Evolutionary conservation across 2,329 filamentous ascomycete genomes (phyloP).

Genomic region (Chrysoporthe deuterocubensis): DNA sequence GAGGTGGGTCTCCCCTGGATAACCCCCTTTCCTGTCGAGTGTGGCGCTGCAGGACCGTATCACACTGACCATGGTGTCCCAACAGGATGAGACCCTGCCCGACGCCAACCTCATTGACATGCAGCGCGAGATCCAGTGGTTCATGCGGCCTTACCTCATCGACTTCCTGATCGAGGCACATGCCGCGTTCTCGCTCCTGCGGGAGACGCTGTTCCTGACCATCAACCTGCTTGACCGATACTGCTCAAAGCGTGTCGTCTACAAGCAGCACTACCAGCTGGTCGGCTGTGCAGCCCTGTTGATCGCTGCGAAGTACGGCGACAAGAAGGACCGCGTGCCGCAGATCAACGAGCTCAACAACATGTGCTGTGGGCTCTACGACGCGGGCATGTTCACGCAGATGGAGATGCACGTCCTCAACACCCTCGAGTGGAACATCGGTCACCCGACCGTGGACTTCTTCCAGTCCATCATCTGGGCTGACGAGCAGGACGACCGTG

Average conservation of each 20-base stretch:
- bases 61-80: slow-evolving; percentile 16
- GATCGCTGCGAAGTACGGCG: slow-evolving; percentile 97
- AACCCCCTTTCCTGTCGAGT: not conserved
- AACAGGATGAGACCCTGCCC: slow-evolving; percentile 78
- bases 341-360: slow-evolving; percentile 96
- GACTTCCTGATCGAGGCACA: slow-evolving; percentile 98
- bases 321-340: slow-evolving; percentile 98
- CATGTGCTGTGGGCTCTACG: slow-evolving; percentile 98
- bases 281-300: slow-evolving; percentile 95
- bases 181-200: slow-evolving; percentile 88
- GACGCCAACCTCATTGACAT: slow-evolving; percentile 99
- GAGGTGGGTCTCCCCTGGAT: slow-evolving; percentile 61
- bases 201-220: slow-evolving; percentile 93
- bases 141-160: slow-evolving; percentile 97
- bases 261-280: slow-evolving; percentile 98
- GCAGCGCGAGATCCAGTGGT: slow-evolving; percentile 99
- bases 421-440: slow-evolving; percentile 94
- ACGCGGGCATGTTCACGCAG: slow-evolving; percentile 99
- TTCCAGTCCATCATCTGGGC: slow-evolving; percentile 88
- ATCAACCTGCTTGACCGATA: slow-evolving; percentile 97
- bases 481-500: slow-evolving; percentile 77
- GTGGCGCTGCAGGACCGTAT: not conserved
- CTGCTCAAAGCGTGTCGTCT: slow-evolving; percentile 96
- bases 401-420: slow-evolving; percentile 99
- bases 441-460: slow-evolving; percentile 93